Percentiles rank a stretch among this genome's conserved stretches.
Conservation (phyloP, 192 early-diverging fungal genomes). For the Backusella parvicylindrica region DNA sequence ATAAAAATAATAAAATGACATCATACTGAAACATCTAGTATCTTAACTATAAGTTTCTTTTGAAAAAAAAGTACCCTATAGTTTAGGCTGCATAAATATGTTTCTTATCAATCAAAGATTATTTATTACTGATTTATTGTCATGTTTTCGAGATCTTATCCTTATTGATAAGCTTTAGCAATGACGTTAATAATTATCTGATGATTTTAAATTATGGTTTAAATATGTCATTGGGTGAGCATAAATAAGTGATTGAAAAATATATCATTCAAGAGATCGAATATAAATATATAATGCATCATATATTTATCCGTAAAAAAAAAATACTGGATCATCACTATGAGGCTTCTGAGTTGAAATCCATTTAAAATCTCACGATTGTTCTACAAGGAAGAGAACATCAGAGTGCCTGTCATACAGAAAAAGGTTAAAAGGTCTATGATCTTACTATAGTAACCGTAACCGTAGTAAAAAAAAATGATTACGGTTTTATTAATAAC, state of each 20-base stretch:
- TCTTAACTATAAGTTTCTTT: background rate
- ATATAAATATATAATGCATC: too few species aligned
- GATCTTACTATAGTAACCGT: background rate
- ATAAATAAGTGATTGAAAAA: too few species aligned
- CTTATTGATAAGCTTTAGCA: background rate
- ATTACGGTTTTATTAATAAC: background rate
- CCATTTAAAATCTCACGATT: background rate
- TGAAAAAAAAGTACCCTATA: background rate
- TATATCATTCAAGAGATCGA: too few species aligned
- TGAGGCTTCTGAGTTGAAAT: background rate
- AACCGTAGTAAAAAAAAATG: background rate
- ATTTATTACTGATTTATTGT: background rate
- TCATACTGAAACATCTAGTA: background rate
- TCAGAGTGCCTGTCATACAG: background rate
- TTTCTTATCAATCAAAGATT: background rate
- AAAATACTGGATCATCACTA: too few species aligned
- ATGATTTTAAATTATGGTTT: background rate
- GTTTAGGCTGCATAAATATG: background rate
- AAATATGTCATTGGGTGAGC: too few species aligned
- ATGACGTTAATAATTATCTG: background rate
- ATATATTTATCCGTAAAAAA: too few species aligned
- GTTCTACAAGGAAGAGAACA: background rate
- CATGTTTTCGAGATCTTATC: too few species aligned
- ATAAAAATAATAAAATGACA: background rate
- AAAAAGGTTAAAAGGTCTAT: background rate